phyloP scores from a whole-genome alignment of 108 stramenopile genomes.

The Nitzschia sp. region DNA sequence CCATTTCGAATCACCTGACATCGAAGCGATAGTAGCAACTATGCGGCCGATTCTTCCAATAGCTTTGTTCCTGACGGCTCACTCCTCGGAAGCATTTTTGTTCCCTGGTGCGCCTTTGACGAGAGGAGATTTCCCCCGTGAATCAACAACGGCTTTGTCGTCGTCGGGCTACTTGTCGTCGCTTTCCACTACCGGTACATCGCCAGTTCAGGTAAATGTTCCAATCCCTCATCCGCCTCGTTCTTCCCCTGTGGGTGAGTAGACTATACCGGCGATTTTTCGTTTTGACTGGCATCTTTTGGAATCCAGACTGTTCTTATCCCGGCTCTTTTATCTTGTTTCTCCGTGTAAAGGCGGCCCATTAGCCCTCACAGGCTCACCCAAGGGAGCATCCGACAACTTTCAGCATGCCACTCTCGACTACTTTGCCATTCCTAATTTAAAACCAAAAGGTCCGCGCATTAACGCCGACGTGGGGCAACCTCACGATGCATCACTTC shows the following conservation, averaged over 20 bases:
- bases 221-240: not conserved
- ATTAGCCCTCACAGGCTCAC: not conserved
- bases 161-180: not conserved
- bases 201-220: not conserved
- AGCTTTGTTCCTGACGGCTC: too few species aligned
- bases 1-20: too few species aligned
- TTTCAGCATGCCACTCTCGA: conserved; percentile 11
- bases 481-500: conserved; percentile 56
- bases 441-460: conserved; percentile 60
- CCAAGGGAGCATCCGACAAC: too few species aligned
- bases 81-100: too few species aligned
- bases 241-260: not conserved
- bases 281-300: not conserved
- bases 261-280: not conserved
- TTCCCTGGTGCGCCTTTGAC: too few species aligned
- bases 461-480: conserved; percentile 50
- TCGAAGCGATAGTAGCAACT: too few species aligned
- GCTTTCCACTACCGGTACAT: not conserved
- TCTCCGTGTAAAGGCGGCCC: not conserved
- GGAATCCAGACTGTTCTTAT: not conserved
- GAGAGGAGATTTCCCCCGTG: too few species aligned
- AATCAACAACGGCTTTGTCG: not conserved
- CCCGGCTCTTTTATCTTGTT: not conserved
- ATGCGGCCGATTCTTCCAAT: too few species aligned
- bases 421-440: conserved; percentile 51